phyloP scores from a whole-genome alignment of 306 rosid species.

The Luffa aegyptiaca region DNA sequence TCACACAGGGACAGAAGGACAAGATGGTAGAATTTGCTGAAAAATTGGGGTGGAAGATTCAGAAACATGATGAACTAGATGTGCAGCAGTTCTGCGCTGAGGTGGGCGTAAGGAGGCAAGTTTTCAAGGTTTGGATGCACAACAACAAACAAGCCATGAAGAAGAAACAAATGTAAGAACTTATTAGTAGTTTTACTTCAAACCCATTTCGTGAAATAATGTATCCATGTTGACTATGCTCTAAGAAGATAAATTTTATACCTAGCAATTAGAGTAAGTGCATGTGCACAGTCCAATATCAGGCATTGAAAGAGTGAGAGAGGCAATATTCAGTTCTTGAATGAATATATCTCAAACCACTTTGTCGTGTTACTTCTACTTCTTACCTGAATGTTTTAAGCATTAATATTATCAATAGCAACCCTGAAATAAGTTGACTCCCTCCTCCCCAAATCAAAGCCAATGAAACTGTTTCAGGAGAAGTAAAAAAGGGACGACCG shows the following conservation, averaged over 20 bases:
- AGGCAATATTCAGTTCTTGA: neutral
- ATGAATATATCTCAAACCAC: neutral
- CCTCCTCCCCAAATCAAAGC: neutral
- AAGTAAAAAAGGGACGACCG: neutral
- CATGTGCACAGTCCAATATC: neutral
- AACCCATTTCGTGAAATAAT: slow-evolving; percentile 8
- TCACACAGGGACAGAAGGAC: slow-evolving; percentile 61
- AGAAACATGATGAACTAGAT: slow-evolving; percentile 78
- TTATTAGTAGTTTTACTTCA: neutral
- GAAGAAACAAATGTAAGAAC: slow-evolving; percentile 31
- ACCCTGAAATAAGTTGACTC: neutral
- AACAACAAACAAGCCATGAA: slow-evolving; percentile 78
- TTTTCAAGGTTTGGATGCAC: slow-evolving; percentile 98
- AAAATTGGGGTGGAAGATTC: slow-evolving; percentile 81
- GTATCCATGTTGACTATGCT: neutral
- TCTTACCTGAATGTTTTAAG: neutral
- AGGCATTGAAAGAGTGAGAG: neutral
- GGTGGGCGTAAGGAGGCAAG: slow-evolving; percentile 55
- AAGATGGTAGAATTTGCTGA: slow-evolving; percentile 83
- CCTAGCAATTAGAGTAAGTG: neutral
- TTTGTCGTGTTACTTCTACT: neutral
- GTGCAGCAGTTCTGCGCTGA: slow-evolving; percentile 75
- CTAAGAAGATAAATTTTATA: neutral
- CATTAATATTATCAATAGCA: neutral
- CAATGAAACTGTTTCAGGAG: neutral